Evolutionary conservation across 495 filamentous ascomycete genomes (phyloP), one percentile per base, ranked within the genome.

Genomic region (Patellaria atrata): DNA sequence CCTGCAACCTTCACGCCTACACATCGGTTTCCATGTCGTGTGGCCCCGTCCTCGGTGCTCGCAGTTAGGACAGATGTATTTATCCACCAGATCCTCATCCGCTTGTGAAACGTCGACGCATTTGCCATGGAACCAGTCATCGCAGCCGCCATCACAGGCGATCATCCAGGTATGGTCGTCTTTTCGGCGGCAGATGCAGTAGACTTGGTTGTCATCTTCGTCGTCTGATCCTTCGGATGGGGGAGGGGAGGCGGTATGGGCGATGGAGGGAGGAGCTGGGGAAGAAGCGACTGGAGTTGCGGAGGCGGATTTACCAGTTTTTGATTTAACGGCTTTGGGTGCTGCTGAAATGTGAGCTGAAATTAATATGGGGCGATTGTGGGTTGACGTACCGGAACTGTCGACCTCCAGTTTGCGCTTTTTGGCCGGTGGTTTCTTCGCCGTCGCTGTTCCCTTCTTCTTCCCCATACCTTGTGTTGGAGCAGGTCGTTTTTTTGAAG

Each of bases 101-200:
- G 63, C 55, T 27, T 69, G 63, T 29, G 65, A 58, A 42, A 82
- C 70, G 39, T 70, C 61, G 25, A 82, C 69, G 43, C 77, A 82
- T 28, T 66, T 67, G 17, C 73, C 73, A 48, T 82, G 77, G 40
- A 70, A 82, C 77, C 77, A 82, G 48, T 80, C 77, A 18, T 80
- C 71, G 40, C 77, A 82, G 4, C 60, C 68, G 10, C 74, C 75
- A 46, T 82, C 76, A 41, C 77, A 82, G 3, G 58, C 73, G 44
- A 82, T 77, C 77, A 82, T 82, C 70, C 75, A 78, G 8, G 66
- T 75, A 44, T 79, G 76, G 41, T 79, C 75, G 45, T 82, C 77
- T 11, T 72, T 72, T 38, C 65, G 66, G 29, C 75, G 68, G 42
- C 77, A 82, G 35, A 80, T 74, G 55, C 77, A 82, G 51, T 73